Evolutionary conservation across 108 stramenopile species (phyloP), one percentile per base, ranked within the genome.

Genomic region (Conticribra guillardii): DNA sequence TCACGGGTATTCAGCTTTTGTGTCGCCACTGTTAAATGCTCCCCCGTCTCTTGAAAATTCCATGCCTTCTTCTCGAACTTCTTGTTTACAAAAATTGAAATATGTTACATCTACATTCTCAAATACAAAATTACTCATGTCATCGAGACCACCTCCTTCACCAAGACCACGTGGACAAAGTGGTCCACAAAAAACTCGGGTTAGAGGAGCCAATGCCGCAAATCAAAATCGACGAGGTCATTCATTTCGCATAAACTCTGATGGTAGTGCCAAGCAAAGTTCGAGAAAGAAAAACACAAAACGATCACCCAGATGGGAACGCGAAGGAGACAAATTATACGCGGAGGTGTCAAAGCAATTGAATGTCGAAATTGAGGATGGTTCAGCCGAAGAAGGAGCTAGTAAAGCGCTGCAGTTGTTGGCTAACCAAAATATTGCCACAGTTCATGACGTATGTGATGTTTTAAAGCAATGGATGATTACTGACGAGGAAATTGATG

Each of bases 261-360:
- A 72, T 50, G 27, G 29, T 24, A 53, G 11, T 31, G 7, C 24
- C 37, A 24, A 24, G 19, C 27, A 11, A 41, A 5, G 11, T 9
- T 11, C 5, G 11, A 41, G 67, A 23, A 84, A 69, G 67, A 59
- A 54, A 19, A 77, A 76, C 22, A 54, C 79, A 2, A 80, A 58
- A 44, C 83, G 85, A 54, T 74, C 90, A 31, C 90, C 90, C 0
- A 65, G 82, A 60, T 91, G 90, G 90, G 90, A 91, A 82, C 60
- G 68, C 37, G 90, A 91, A 71, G 90, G 90, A 17, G 90, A 91
- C 67, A 54, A 47, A 41, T 60, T 89, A 41, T 89, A 89, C 67
- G 69, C 64, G 15, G 75, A 75, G 64, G 70, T 81, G 30, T 64
- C 80, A 2, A 76, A 76, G 50, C 63, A 57, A 32, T 32, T 66